phyloP scores from a whole-genome alignment of 2,329 filamentous ascomycete genomes.

The Fusarium nelsonii region DNA sequence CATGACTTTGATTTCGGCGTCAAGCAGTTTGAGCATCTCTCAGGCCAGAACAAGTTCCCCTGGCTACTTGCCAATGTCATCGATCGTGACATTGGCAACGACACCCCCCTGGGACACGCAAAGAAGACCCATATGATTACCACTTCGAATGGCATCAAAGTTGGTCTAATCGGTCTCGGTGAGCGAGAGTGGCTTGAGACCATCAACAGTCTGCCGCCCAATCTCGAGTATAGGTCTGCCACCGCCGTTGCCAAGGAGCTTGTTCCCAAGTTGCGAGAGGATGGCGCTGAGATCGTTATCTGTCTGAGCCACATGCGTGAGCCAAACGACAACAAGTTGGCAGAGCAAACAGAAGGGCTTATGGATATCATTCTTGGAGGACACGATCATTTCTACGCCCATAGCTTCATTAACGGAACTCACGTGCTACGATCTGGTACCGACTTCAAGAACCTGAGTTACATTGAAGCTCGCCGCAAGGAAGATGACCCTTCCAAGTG shows the following conservation, averaged over 20 bases:
- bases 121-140: conserved; percentile 81
- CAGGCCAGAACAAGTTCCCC: conserved; percentile 82
- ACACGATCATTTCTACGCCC: conserved; percentile 90
- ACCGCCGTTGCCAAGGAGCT: conserved; percentile 80
- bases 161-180: conserved; percentile 86
- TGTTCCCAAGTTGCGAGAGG: conserved; percentile 76
- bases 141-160: conserved; percentile 84
- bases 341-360: conserved; percentile 76
- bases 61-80: conserved; percentile 92
- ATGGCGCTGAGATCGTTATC: conserved; percentile 86
- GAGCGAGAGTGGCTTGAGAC: conserved; percentile 92
- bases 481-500: conserved; percentile 64
- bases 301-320: conserved; percentile 88
- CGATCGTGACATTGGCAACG: conserved; percentile 82
- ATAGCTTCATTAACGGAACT: conserved; percentile 80
- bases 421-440: conserved; percentile 89
- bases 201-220: conserved; percentile 85
- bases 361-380: conserved; percentile 90
- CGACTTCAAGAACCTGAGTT: conserved; percentile 93
- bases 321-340: conserved; percentile 89
- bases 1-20: conserved; percentile 95
- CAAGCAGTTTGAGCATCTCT: conserved; percentile 79
- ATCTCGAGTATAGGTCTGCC: conserved; percentile 85
- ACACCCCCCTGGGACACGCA: conserved; percentile 80
- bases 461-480: conserved; percentile 80